Base-by-base conservation (phyloP, 2,329 filamentous ascomycete species). In the Xylaria sp. region DNA sequence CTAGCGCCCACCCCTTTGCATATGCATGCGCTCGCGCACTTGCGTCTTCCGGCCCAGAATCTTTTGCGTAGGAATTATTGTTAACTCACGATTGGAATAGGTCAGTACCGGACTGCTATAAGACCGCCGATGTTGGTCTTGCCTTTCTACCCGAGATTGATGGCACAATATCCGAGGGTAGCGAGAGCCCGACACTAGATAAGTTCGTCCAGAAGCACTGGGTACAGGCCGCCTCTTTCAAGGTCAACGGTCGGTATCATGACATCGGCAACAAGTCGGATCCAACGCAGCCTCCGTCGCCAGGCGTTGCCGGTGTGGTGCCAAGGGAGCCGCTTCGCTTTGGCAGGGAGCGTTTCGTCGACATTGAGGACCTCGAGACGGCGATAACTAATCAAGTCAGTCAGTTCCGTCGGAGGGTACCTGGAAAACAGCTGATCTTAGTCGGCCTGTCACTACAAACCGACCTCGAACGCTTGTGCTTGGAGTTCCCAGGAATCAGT, bases 121-220 rank as follows among this genome's bases (percentile, higher is more conserved):
- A 37, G 30, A 10, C 51, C 7, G 46, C 11, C n/a, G 59, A 60
- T 8, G 52, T 60, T 37, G 49, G 47, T 37, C 34, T 65, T 10
- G 63, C 60, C 13, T 37, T 63, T 59, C 49, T 65, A 34, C 53
- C 63, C 7, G 23, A 9, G 23, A 58, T 65, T 13, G 8, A 52
- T n/a, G 5, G 35, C 16, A 37, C 50, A 6, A 3, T 4, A 6
- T 11, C 37, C 54, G 7, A 1, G 10, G 6, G 10, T 10, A 34
- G 37, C 7, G 42, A 18, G 4, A 13, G 5, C 13, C 53, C 30
- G 44, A 48, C 6, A 18, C 19, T 60, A 4, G 47, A 50, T 4
- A 16, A 11, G 3, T 57, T 63, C 4, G 23, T 50, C 37, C 13
- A 16, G 34, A 10, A 35, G 10, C 48, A 52, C 13, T 7, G 39